Conservation (phyloP, 2,329 filamentous ascomycete species). For the Endoconidiophora laricicola region DNA sequence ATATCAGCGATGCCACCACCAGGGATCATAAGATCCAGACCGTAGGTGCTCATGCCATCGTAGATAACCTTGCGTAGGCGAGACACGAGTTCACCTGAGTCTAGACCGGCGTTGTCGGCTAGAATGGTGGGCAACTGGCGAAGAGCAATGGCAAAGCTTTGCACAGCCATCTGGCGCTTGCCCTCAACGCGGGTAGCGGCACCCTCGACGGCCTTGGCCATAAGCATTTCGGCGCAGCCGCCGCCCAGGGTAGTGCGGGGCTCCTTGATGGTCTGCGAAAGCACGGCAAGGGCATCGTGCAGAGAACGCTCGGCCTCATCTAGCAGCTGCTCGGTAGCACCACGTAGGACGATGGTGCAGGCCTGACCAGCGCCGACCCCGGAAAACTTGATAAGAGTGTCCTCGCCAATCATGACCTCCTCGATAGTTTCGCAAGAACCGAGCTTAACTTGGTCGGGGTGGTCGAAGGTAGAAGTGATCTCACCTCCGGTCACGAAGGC, state of each 20-base stretch:
- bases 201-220: constrained; percentile 94
- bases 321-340: constrained; percentile 89
- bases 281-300: constrained; percentile 87
- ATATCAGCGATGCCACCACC: constrained; percentile 91
- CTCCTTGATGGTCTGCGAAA: constrained; percentile 92
- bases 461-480: constrained; percentile 94
- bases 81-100: constrained; percentile 85
- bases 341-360: constrained; percentile 90
- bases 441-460: constrained; percentile 92
- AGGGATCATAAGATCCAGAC: constrained; percentile 73
- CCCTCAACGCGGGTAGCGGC: constrained; percentile 87
- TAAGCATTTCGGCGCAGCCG: constrained; percentile 95
- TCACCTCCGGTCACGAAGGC: constrained; percentile 93
- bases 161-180: constrained; percentile 90
- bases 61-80: constrained; percentile 88
- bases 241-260: constrained; percentile 87
- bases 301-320: constrained; percentile 93
- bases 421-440: constrained; percentile 92
- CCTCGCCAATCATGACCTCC: constrained; percentile 95
- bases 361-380: constrained; percentile 86
- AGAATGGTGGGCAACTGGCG: constrained; percentile 91
- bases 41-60: constrained; percentile 82
- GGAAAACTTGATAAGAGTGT: constrained; percentile 93
- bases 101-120: constrained; percentile 91
- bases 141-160: constrained; percentile 74